These are phyloP conservation scores for Pinus albicaulis DNA, from an alignment of 75 land plant genomes.

Conservation along the genomic window DNA sequence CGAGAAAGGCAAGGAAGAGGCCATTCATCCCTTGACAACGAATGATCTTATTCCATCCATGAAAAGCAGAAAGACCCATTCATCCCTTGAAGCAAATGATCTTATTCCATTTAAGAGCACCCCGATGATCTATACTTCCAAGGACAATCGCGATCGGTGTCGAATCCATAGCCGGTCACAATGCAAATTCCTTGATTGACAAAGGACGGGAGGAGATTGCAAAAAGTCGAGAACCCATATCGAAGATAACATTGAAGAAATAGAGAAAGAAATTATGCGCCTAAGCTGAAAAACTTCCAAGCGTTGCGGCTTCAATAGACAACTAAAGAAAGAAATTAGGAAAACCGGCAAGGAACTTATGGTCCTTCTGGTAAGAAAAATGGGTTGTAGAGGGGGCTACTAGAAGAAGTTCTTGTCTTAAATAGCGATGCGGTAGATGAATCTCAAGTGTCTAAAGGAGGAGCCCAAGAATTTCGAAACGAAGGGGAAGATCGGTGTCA, in stretches of 20 bases:
- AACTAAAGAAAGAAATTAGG: neutral
- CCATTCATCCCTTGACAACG: neutral
- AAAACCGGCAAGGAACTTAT: neutral
- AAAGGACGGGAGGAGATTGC: neutral
- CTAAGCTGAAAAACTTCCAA: neutral
- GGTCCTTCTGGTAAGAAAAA: neutral
- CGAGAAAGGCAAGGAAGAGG: neutral
- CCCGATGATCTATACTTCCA: too few species aligned
- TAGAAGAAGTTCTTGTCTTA: neutral
- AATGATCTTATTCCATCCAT: neutral
- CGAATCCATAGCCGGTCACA: neutral
- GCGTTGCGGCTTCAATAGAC: neutral
- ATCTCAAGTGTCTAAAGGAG: neutral
- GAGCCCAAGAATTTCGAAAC: neutral
- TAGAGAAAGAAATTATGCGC: neutral
- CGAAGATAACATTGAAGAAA: constrained; percentile 4
- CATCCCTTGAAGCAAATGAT: too few species aligned
- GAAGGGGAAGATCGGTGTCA: constrained; percentile 5
- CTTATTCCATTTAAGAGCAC: too few species aligned
- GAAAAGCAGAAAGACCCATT: too few species aligned
- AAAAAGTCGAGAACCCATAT: too few species aligned
- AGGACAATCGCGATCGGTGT: neutral
- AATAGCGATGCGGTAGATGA: neutral
- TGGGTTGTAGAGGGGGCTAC: neutral
- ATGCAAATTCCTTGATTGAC: neutral